phyloP scores from a whole-genome alignment of 2,329 filamentous ascomycete species.

The Plenodomus biglobosus region DNA sequence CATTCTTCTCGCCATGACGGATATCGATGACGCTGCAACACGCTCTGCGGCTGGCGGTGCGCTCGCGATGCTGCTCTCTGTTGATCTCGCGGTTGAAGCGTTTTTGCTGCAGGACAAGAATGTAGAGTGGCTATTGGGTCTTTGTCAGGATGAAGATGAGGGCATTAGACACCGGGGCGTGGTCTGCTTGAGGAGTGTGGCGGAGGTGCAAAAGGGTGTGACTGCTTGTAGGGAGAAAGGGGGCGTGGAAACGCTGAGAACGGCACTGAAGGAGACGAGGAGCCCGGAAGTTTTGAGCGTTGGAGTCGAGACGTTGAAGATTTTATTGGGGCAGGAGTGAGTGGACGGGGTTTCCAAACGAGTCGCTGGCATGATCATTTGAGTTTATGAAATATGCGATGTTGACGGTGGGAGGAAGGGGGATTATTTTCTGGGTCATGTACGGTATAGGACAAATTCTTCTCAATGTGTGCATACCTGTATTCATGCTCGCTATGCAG shows the following conservation, averaged over 20 bases:
- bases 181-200: slow-evolving; percentile 73
- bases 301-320: slow-evolving; percentile 72
- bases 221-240: slow-evolving; percentile 54
- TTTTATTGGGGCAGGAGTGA: slow-evolving; percentile 50
- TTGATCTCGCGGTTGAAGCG: slow-evolving; percentile 70
- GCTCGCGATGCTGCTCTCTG: slow-evolving; percentile 78
- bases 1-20: slow-evolving; percentile 82
- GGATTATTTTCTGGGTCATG: too few relatives aligned
- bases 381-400: too few relatives aligned
- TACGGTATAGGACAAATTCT: too few relatives aligned
- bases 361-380: too few relatives aligned
- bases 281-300: slow-evolving; percentile 70
- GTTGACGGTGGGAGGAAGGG: too few relatives aligned
- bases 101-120: slow-evolving; percentile 70
- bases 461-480: too few relatives aligned
- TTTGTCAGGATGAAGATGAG: slow-evolving; percentile 72
- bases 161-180: slow-evolving; percentile 72
- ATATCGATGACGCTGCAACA: slow-evolving; percentile 79
- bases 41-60: slow-evolving; percentile 85
- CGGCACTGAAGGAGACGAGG: slow-evolving; percentile 68
- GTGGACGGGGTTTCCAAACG: too few relatives aligned
- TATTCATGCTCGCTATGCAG: too few relatives aligned
- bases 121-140: slow-evolving; percentile 72
- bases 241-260: slow-evolving; percentile 69
- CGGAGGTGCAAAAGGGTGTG: slow-evolving; percentile 56